These are phyloP conservation scores for Leptodontidium sp. DNA, from an alignment of 2,329 filamentous ascomycete genomes.

Conservation along the genomic window DNA sequence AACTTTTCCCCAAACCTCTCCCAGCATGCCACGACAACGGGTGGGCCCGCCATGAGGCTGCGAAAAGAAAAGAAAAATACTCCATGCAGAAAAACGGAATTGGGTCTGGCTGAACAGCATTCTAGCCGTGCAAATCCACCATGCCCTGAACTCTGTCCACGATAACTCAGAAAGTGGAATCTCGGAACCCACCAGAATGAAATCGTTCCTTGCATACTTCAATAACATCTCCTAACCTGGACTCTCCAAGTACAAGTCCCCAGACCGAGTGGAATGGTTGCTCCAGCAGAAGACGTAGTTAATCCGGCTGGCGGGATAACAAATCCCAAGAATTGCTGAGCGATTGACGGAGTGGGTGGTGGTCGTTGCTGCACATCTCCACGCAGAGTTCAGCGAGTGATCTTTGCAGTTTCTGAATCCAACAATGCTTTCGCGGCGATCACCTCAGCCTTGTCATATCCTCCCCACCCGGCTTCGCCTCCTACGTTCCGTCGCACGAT, in stretches of 20 bases:
- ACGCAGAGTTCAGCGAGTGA: conserved; percentile 40
- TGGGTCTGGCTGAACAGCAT: conserved; percentile 5
- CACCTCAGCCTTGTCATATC: conserved; percentile 76
- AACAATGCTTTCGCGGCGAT: conserved; percentile 69
- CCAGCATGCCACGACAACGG: conserved; percentile 36
- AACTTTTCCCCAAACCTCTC: conserved; percentile 22
- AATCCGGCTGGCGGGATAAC: background rate
- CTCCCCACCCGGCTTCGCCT: conserved; percentile 72
- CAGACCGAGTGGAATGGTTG: background rate
- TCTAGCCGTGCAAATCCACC: conserved; percentile 7
- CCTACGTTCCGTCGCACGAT: conserved; percentile 72
- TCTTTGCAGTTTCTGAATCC: conserved; percentile 40
- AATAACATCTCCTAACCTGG: conserved; percentile 5
- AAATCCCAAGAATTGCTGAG: background rate
- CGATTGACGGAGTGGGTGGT: background rate
- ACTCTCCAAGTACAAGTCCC: background rate
- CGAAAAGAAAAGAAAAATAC: background rate
- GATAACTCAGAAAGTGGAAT: conserved; percentile 24
- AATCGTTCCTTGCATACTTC: conserved; percentile 30
- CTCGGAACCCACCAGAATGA: conserved; percentile 12
- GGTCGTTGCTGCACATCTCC: background rate
- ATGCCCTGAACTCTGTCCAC: conserved; percentile 18
- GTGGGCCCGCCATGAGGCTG: conserved; percentile 30
- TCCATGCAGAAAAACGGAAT: conserved; percentile 19
- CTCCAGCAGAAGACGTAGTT: background rate